A percentile compares a stretch with the other conserved stretches of the same genome.
Conservation (phyloP, 139 green algal genomes). For the Chlamydomonas schloesseri region DNA sequence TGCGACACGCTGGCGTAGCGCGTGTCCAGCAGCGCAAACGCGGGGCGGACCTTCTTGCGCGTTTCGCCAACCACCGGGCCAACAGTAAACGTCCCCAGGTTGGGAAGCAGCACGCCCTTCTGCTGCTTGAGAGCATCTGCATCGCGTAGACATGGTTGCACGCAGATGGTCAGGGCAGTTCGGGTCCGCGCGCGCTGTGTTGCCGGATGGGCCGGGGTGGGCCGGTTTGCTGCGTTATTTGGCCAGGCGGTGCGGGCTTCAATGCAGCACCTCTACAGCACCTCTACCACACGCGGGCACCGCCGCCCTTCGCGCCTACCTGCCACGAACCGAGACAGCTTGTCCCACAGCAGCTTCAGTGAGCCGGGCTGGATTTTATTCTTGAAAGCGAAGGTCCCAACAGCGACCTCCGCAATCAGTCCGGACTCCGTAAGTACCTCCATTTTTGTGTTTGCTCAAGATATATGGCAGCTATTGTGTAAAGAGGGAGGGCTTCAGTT, state of each 20-base stretch:
- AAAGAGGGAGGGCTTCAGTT: too few relatives aligned
- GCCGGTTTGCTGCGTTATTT: background rate
- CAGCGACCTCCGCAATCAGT: conserved; percentile 9
- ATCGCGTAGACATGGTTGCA: too few relatives aligned
- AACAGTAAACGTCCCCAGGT: conserved; percentile 64
- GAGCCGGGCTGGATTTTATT: conserved; percentile 11
- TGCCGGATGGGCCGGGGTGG: too few relatives aligned
- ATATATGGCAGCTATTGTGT: too few relatives aligned
- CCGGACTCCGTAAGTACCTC: conserved; percentile 11
- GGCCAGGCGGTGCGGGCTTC: too few relatives aligned
- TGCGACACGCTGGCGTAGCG: conserved; percentile 64
- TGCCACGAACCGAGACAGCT: conserved; percentile 16
- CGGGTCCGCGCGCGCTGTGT: too few relatives aligned
- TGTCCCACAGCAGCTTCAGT: conserved; percentile 28
- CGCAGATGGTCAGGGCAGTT: too few relatives aligned
- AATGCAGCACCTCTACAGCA: too few relatives aligned
- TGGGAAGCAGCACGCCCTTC: conserved; percentile 67
- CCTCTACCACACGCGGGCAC: too few relatives aligned
- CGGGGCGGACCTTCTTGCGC: conserved; percentile 57
- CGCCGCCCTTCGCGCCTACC: background rate
- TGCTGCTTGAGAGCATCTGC: conserved; percentile 35
- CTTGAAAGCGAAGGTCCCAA: conserved; percentile 38
- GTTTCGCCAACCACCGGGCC: conserved; percentile 60
- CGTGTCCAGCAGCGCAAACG: conserved; percentile 64
- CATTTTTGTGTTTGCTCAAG: too few relatives aligned